A percentile compares a stretch with the other conserved stretches of the same genome.
phyloP scores from a whole-genome alignment of 768 basidiomycete genomes.

The Suillus variegatus region DNA sequence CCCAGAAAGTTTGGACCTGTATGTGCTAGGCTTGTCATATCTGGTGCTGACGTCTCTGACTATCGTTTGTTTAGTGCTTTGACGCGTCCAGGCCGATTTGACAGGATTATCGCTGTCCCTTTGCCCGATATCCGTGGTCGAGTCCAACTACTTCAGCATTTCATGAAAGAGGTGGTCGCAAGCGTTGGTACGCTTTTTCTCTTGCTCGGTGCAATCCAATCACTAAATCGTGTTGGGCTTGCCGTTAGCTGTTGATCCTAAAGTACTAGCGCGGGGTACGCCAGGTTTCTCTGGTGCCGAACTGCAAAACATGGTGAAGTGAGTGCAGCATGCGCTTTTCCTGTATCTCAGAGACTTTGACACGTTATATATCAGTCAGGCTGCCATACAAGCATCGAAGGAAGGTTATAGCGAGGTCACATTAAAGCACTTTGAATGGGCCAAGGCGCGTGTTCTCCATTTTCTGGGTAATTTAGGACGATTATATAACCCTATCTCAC shows the following conservation, averaged over 20 bases:
- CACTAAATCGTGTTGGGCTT: constrained; percentile 1
- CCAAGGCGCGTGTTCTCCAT: constrained; percentile 59
- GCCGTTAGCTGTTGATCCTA: constrained; percentile 73
- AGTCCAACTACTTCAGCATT: constrained; percentile 89
- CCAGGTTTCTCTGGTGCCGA: constrained; percentile 98
- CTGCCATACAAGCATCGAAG: constrained; percentile 92
- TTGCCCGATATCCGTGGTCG: constrained; percentile 94
- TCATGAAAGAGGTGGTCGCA: constrained; percentile 79
- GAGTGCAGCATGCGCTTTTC: constrained; percentile 27
- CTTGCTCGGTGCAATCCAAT: neutral
- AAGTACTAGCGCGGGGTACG: constrained; percentile 89
- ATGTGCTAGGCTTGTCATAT: constrained; percentile 29
- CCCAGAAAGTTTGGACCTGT: constrained; percentile 91
- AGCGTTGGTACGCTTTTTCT: constrained; percentile 46
- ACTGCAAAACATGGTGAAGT: constrained; percentile 97
- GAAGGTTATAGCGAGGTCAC: constrained; percentile 74
- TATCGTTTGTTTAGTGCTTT: constrained; percentile 62
- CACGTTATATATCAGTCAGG: constrained; percentile 51
- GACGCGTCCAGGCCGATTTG: constrained; percentile 95
- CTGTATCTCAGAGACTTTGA: constrained; percentile 3
- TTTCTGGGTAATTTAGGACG: neutral
- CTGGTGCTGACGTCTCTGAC: constrained; percentile 16
- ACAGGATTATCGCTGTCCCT: constrained; percentile 89
- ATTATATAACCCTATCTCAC: neutral
- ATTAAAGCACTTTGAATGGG: constrained; percentile 95